phyloP scores from a whole-genome alignment of 2,329 filamentous ascomycete genomes.

The Phaeomoniella chlamydospora region DNA sequence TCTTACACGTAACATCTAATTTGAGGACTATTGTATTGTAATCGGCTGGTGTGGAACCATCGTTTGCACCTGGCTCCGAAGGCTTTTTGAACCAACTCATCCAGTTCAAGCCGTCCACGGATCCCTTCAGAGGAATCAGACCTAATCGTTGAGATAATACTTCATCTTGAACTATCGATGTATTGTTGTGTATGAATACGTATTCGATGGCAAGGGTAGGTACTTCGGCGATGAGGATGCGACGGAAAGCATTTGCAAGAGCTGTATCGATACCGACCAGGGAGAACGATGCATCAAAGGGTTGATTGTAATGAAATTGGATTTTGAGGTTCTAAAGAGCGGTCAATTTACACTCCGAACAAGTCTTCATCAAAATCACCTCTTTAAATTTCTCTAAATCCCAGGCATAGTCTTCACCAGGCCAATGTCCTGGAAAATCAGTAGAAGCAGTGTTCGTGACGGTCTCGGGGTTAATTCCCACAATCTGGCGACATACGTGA shows the following conservation, averaged over 20 bases:
- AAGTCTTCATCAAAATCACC: slow-evolving; percentile 20
- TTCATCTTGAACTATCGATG: slow-evolving; percentile 94
- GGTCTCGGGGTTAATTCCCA: slow-evolving; percentile 79
- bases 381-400: slow-evolving; percentile 56
- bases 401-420: slow-evolving; percentile 76
- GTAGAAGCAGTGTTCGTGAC: slow-evolving; percentile 79
- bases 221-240: slow-evolving; percentile 88
- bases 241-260: slow-evolving; percentile 91
- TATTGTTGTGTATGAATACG: slow-evolving; percentile 91
- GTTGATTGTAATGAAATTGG: slow-evolving; percentile 70
- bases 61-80: slow-evolving; percentile 35
- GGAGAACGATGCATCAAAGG: slow-evolving; percentile 71
- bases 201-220: slow-evolving; percentile 88
- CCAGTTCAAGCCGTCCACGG: slow-evolving; percentile 62
- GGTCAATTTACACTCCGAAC: no score
- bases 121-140: slow-evolving; percentile 75
- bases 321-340: slow-evolving; percentile 50
- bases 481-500: slow-evolving; percentile 45
- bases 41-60: slow-evolving; percentile 43
- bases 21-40: slow-evolving; percentile 76
- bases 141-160: slow-evolving; percentile 83
- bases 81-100: slow-evolving; percentile 72
- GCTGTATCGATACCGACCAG: slow-evolving; percentile 83
- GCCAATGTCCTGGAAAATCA: slow-evolving; percentile 84
- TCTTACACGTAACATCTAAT: slow-evolving; percentile 66